Conservation (phyloP, 805 yeast genomes). For the Ogataea chonburiensis region DNA sequence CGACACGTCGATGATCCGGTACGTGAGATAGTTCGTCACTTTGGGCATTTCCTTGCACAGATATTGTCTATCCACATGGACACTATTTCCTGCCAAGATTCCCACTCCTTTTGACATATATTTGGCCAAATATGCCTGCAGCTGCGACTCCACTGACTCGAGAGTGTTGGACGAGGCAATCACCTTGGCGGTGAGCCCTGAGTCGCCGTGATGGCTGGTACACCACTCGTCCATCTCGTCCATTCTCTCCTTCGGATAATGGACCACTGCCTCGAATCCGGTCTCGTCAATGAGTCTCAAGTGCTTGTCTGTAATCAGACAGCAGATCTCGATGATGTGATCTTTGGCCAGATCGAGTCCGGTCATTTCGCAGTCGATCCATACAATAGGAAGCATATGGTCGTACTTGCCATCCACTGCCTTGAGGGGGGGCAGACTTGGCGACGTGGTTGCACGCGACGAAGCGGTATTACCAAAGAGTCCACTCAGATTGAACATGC, state of each 20-base stretch:
- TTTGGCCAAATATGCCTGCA: slow-evolving; percentile 58
- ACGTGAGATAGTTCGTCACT: slow-evolving; percentile 57
- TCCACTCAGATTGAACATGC: slow-evolving; percentile 8
- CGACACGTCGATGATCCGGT: slow-evolving; percentile 90
- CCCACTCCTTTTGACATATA: slow-evolving; percentile 59
- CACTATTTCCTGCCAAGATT: slow-evolving; percentile 84
- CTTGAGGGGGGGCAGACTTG: neutral
- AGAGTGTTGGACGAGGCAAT: slow-evolving; percentile 52
- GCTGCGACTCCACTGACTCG: slow-evolving; percentile 61
- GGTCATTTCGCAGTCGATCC: slow-evolving; percentile 99
- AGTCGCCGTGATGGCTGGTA: slow-evolving; percentile 67
- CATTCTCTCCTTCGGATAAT: slow-evolving; percentile 58
- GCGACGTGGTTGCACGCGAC: slow-evolving; percentile 1
- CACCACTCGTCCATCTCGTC: slow-evolving; percentile 90
- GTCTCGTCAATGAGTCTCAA: slow-evolving; percentile 63
- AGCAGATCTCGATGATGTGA: slow-evolving; percentile 86
- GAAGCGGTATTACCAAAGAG: too few species aligned
- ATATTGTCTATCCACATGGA: slow-evolving; percentile 88
- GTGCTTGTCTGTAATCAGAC: slow-evolving; percentile 83
- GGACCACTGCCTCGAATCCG: slow-evolving; percentile 83
- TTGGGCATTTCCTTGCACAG: slow-evolving; percentile 81
- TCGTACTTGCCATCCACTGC: slow-evolving; percentile 16
- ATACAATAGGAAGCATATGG: slow-evolving; percentile 52
- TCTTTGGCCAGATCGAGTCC: slow-evolving; percentile 83
- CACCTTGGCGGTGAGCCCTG: slow-evolving; percentile 77